These are phyloP conservation scores for Rhipidocladum racemiflorum DNA, from an alignment of 176 grass and related monocot species.

Conservation along the genomic window DNA sequence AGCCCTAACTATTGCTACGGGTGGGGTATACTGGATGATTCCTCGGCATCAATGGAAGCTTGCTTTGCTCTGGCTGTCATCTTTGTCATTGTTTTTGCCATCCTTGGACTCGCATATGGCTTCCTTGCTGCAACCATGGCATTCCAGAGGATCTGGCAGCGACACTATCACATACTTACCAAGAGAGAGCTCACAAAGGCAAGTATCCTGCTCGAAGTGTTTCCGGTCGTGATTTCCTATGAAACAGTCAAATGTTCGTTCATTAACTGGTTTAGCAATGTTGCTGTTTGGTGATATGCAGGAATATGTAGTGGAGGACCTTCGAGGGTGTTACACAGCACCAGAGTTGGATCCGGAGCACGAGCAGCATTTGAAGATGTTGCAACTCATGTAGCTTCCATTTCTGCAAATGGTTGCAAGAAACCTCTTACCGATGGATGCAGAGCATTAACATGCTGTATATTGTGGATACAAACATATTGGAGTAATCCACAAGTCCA, in stretches of 20 bases:
- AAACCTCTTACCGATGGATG: not conserved
- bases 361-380: conserved; percentile 57
- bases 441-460: not conserved
- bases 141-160: conserved; percentile 81
- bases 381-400: conserved; percentile 61
- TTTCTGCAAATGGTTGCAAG: not conserved
- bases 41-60: conserved; percentile 73
- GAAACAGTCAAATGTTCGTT: not conserved
- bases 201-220: not conserved
- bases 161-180: conserved; percentile 75
- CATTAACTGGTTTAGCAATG: not conserved
- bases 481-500: not conserved
- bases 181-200: conserved; percentile 86
- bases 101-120: conserved; percentile 73
- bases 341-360: conserved; percentile 72
- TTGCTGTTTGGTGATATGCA: conserved; percentile 14
- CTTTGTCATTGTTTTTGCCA: conserved; percentile 76
- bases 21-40: conserved; percentile 42
- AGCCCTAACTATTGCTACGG: conserved; percentile 68
- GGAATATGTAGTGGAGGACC: conserved; percentile 76
- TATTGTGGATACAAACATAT: not conserved
- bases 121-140: conserved; percentile 82
- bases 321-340: conserved; percentile 48
- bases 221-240: too few relatives aligned
- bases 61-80: conserved; percentile 74